These are phyloP conservation scores for Prosopis cineraria DNA, from an alignment of 306 rosid species.

Conservation along the genomic window DNA sequence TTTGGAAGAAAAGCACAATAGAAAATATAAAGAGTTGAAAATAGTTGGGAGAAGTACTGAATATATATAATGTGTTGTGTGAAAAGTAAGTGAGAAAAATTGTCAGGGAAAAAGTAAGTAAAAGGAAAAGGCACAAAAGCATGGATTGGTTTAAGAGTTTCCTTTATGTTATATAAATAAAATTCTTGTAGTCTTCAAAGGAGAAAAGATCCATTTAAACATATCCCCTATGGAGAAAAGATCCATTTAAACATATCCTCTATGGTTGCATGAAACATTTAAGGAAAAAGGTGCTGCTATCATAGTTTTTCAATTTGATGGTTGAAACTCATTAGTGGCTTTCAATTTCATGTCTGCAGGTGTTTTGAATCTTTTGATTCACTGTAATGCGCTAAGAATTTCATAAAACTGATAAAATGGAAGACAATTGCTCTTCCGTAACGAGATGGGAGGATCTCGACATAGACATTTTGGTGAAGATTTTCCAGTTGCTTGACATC, in stretches of 20 bases:
- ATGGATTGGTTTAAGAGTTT: not conserved
- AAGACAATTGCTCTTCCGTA: slow-evolving; percentile 35
- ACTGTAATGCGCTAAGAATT: slow-evolving; percentile 26
- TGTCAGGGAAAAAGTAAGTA: too few species aligned
- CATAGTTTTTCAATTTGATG: slow-evolving; percentile 9
- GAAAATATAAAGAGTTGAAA: too few species aligned
- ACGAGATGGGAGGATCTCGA: slow-evolving; percentile 80
- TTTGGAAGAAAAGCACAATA: too few species aligned
- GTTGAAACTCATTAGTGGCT: slow-evolving; percentile 17
- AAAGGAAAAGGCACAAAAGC: not conserved
- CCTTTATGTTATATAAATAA: too few species aligned
- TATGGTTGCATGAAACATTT: not conserved
- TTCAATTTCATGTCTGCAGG: slow-evolving; percentile 36
- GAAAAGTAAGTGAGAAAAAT: too few species aligned
- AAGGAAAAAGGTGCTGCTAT: not conserved
- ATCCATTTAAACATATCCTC: not conserved
- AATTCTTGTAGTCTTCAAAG: not conserved
- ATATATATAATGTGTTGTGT: too few species aligned
- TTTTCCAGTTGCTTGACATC: slow-evolving; percentile 64
- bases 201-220: not conserved
- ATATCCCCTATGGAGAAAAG: not conserved
- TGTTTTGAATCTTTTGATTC: slow-evolving; percentile 28
- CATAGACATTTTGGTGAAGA: slow-evolving; percentile 69
- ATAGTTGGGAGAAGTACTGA: too few species aligned
- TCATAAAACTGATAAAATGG: slow-evolving; percentile 55